Percentiles rank a stretch among this genome's conserved stretches.
phyloP scores from a whole-genome alignment of 345 rosid genomes.

The Eucalyptus erythrocorys region DNA sequence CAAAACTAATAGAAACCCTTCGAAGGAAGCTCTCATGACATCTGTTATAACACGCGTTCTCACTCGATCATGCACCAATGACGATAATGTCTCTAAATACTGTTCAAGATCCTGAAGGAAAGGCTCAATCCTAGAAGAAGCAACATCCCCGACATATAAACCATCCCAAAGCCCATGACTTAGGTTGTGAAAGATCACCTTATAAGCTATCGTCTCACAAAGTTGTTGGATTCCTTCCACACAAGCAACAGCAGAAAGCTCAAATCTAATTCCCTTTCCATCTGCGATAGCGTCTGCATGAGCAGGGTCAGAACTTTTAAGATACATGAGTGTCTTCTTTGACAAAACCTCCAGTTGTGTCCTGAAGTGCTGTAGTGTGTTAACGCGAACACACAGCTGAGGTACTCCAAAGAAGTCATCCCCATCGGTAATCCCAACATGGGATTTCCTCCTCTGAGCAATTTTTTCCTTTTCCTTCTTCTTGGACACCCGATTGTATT shows the following conservation, averaged over 20 bases:
- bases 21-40: constrained; percentile 92
- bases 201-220: constrained; percentile 70
- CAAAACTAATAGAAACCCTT: constrained; percentile 74
- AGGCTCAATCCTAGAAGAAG: constrained; percentile 72
- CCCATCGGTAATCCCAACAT: constrained; percentile 30
- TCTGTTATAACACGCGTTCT: constrained; percentile 74
- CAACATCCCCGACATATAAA: constrained; percentile 57
- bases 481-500: constrained; percentile 55
- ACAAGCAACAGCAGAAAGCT: constrained; percentile 57
- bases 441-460: constrained; percentile 46
- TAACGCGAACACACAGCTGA: constrained; percentile 72
- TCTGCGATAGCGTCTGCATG: constrained; percentile 21
- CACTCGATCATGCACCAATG: constrained; percentile 72
- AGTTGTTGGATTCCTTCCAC: constrained; percentile 73
- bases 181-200: constrained; percentile 68
- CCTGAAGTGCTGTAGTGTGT: constrained; percentile 64
- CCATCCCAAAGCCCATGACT: constrained; percentile 80
- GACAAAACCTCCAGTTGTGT: constrained; percentile 47
- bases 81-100: constrained; percentile 55
- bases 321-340: constrained; percentile 42
- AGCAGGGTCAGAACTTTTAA: constrained; percentile 52
- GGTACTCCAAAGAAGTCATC: constrained; percentile 44
- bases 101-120: constrained; percentile 81
- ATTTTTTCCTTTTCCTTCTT: constrained; percentile 53
- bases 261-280: constrained; percentile 47